Evolutionary conservation across 768 basidiomycete species (phyloP).

Genomic region (Boletus huronensis): DNA sequence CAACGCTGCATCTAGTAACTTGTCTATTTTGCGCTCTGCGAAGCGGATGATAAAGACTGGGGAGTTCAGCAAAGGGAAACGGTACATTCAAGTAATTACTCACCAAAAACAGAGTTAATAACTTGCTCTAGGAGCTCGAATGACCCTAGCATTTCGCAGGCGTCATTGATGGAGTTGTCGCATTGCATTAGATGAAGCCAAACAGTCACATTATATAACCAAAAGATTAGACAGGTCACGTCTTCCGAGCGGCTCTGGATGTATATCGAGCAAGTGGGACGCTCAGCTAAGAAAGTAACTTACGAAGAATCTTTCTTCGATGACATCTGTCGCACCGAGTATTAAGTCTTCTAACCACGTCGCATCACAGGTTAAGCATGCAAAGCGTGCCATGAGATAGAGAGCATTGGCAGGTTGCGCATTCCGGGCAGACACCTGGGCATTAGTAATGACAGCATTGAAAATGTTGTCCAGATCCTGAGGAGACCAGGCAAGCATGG

Average conservation of each 20-base stretch:
- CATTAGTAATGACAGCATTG: slow-evolving; percentile 76
- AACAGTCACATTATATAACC: slow-evolving; percentile 88
- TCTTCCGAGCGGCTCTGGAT: slow-evolving; percentile 78
- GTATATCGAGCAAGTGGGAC: slow-evolving; percentile 10
- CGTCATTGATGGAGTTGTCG: slow-evolving; percentile 71
- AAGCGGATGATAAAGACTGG: slow-evolving; percentile 93
- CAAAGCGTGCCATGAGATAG: slow-evolving; percentile 89
- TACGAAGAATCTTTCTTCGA: slow-evolving; percentile 91
- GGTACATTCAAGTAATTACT: slow-evolving; percentile 11
- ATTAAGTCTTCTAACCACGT: slow-evolving; percentile 92
- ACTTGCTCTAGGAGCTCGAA: slow-evolving; percentile 88
- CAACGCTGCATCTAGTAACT: slow-evolving; percentile 74
- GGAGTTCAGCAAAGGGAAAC: slow-evolving; percentile 1
- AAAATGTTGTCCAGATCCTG: slow-evolving; percentile 73
- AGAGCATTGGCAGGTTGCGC: slow-evolving; percentile 87
- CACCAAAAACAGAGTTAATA: slow-evolving; percentile 92
- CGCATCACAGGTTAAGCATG: slow-evolving; percentile 86
- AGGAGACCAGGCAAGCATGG: slow-evolving; percentile 94
- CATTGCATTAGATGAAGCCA: slow-evolving; percentile 91
- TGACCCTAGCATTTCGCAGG: slow-evolving; percentile 80
- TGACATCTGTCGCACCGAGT: slow-evolving; percentile 84
- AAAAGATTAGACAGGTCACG: slow-evolving; percentile 83
- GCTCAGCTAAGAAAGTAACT: slow-evolving; percentile 33
- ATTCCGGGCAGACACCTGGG: slow-evolving; percentile 66
- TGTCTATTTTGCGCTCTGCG: slow-evolving; percentile 85